Base-by-base conservation (phyloP, 2,329 filamentous ascomycete genomes). In the Fusarium musae region DNA sequence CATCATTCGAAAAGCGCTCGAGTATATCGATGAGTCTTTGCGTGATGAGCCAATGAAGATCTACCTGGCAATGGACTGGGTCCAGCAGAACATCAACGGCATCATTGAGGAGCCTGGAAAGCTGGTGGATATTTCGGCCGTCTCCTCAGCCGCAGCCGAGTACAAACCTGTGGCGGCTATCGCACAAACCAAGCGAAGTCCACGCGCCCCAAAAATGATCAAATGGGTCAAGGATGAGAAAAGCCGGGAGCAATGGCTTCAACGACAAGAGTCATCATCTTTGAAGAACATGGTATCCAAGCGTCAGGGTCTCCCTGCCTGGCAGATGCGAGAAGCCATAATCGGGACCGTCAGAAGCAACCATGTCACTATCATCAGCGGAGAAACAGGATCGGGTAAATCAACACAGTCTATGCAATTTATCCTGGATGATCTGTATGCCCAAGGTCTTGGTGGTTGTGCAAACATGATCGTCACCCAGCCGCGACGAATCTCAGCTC, bases 401-500 rank as follows among this genome's bases (percentile, higher is more conserved):
- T 97, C 94, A 54, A 98, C 96, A 1, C 96, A 99, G 81, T 96
- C 94, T 5, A 94, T 98, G 39, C 96, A 99, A 81, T 99, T 98
- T 81, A 88, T 99, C 47, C 87, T 99, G 3, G 96, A 99, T 78
- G 94, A 98, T 76, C 85, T 98, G 72, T 97, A 98, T 76, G 87
- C 89, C 69, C 87, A 89, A 50, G 90, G 92, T 12, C 86, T 97
- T 13, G 96, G 96, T 5, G 89, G 89, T 17, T 90, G 90, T 17
- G 93, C 92, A 37, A 98, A 97, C 78, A 97, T 99, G 71, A 91
- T 99, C 68, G 97, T 97, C 78, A 99, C 96, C 0, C 96, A 99
- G 78, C 96, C 96, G 28, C 91, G 96, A 65, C 90, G 96, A 80
- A 98, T 99, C 70, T 98, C 96, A 34, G 96, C 96, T 4, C 88